Base-by-base conservation (phyloP, 169 alveolate genomes). In the Plasmodium yoelii region DNA sequence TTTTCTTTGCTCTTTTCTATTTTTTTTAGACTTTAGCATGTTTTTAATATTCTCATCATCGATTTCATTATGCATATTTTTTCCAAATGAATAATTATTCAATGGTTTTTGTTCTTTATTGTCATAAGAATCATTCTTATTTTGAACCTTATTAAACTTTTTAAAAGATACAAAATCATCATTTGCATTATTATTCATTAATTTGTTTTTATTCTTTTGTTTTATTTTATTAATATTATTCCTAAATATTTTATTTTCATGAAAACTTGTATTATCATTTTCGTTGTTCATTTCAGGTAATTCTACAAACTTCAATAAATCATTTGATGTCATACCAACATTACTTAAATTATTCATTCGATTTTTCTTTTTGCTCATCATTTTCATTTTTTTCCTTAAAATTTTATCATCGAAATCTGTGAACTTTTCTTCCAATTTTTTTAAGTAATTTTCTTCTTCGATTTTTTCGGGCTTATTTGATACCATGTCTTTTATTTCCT, bases 371-470 rank as follows among this genome's bases (percentile, higher is more conserved):
- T 69, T 69, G 42, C 69, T 86, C 49, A 67, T 39, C 24, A 46
- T 26, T 59, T 86, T 86, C 55, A 86, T 69, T 69, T 86, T 68
- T 68, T 70, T 86, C 13, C 69, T 86, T 64, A 70, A 69, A 12
- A 86, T 68, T 70, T 86, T 86, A 39, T 86, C 87, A 44, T 86
- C 91, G 60, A 86, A 86, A 46, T 86, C 51, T 74, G 61, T 63
- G n/a, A 69, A 70, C 63, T 89, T 86, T 82, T 68, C 87, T 72
- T 74, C 92, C 73, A 70, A 88, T 88, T 88, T 88, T 73, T 64
- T 92, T 73, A 82, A 53, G 73, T 75, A 92, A 92, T 75, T 92
- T 90, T 55, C 72, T 82, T 44, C 94, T 92, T 61, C 88, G 9
- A 92, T 82, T 80, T 72, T 92, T 88, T 77, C 94, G 80, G 87